These are phyloP conservation scores for Scenedesmus sp. DNA, from an alignment of 163 green algal genomes.

Conservation along the genomic window DNA sequence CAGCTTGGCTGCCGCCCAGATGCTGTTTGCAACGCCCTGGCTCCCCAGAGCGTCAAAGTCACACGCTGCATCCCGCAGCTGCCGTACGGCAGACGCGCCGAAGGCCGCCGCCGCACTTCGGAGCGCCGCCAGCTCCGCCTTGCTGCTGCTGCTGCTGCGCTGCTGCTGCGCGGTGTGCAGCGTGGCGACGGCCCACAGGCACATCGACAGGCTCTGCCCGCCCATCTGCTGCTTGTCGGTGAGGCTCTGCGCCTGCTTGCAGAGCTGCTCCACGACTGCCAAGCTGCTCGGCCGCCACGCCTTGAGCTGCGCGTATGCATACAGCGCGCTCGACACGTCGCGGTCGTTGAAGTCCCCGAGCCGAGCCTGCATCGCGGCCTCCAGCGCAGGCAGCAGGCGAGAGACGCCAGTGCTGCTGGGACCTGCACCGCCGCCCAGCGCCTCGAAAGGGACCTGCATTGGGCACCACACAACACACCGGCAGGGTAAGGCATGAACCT, in stretches of 20 bases:
- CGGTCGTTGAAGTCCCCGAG: constrained; percentile 41
- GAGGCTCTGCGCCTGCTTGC: constrained; percentile 23
- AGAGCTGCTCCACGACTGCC: not conserved
- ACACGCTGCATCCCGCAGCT: not conserved
- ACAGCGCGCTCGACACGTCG: constrained; percentile 49
- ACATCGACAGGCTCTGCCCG: constrained; percentile 66
- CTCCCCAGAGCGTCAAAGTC: constrained; percentile 48
- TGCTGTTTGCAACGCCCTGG: constrained; percentile 55
- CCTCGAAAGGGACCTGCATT: not conserved
- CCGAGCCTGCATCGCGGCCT: not conserved
- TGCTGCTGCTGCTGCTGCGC: constrained; percentile 22
- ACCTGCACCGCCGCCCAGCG: not conserved
- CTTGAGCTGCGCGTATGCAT: constrained; percentile 44
- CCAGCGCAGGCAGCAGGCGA: constrained; percentile 17
- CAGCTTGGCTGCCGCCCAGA: constrained; percentile 48
- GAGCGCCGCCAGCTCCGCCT: not conserved
- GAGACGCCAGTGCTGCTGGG: not conserved
- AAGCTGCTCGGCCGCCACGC: not conserved
- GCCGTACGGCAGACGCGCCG: not conserved
- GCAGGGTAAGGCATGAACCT: no score
- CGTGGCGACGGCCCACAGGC: constrained; percentile 66
- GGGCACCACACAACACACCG: not conserved
- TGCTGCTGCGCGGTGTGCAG: constrained; percentile 42
- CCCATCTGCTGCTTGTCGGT: constrained; percentile 39
- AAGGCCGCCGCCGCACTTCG: constrained; percentile 22